A percentile compares a stretch with the other conserved stretches of the same genome.
These are phyloP conservation scores for Pulicaria dysenterica DNA, from an alignment of 129 eudicot species.

Conservation along the genomic window DNA sequence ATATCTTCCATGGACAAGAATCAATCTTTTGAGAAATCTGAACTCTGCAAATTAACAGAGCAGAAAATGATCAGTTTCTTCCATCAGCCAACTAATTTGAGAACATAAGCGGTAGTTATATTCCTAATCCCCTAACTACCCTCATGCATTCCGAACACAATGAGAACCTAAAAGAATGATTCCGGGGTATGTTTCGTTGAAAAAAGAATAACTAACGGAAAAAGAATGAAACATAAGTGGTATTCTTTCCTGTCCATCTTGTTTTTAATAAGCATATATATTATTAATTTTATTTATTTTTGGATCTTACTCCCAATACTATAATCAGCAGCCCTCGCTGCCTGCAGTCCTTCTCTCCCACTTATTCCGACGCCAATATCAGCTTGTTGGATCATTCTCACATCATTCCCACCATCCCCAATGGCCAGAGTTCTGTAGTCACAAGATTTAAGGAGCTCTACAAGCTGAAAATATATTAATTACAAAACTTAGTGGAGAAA, in stretches of 20 bases:
- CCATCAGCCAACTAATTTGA: neutral
- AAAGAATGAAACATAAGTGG: neutral
- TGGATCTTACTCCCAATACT: slow-evolving; percentile 88
- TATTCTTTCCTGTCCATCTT: no score
- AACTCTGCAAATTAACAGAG: slow-evolving; percentile 59
- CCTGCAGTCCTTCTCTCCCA: slow-evolving; percentile 98
- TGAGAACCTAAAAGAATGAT: neutral
- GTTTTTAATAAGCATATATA: neutral
- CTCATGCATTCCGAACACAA: slow-evolving; percentile 11
- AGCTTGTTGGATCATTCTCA: slow-evolving; percentile 99
- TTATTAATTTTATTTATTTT: slow-evolving; percentile 3
- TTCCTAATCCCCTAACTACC: slow-evolving; percentile 11
- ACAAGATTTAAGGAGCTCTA: slow-evolving; percentile 82
- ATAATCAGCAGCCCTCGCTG: slow-evolving; percentile 99
- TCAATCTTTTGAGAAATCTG: slow-evolving; percentile 84
- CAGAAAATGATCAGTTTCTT: no score
- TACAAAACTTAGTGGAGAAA: slow-evolving; percentile 5
- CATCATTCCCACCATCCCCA: slow-evolving; percentile 99
- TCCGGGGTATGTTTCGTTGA: neutral
- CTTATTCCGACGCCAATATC: slow-evolving; percentile 99
- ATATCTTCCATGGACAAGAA: slow-evolving; percentile 98
- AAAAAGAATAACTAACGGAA: neutral
- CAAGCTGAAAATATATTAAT: slow-evolving; percentile 56
- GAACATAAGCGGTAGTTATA: neutral
- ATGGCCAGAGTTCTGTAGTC: slow-evolving; percentile 95